Base-by-base conservation (phyloP, 2,329 filamentous ascomycete species). In the Lojkania enalia region DNA sequence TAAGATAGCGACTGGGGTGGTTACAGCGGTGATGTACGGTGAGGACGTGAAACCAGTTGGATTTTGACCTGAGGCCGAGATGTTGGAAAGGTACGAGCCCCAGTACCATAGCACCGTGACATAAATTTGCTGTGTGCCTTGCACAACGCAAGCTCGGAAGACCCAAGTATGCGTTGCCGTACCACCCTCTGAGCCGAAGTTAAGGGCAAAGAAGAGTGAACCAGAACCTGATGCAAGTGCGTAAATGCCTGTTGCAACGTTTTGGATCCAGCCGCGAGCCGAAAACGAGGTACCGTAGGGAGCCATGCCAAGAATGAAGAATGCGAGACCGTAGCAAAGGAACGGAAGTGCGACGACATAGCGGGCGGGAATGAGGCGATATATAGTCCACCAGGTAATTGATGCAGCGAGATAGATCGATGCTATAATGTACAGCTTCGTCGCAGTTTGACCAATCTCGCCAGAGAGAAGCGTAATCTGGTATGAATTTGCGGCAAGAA, bases 391-490 rank as follows among this genome's bases (percentile, higher is more conserved):
- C 83, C 83, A 87, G 20, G 81, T 49, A 9, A 82, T 42, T 1
- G 51, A 55, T 3, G 44, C 48, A 25, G 43, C 51, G 15, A 58
- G 49, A 41, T 57, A 58, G 37, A 58, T 55, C 14, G 51, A 50
- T 5, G 55, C 51, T 9, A 58, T 31, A 9, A 41, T 33, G 44
- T 58, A 58, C 3, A 58, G 52, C 25, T 58, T 58, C 4, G 36
- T 44, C 11, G 51, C 55, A 4, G 45, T 51, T 42, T 56, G 54
- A 18, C 55, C 82, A 15, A 82, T 73, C 54, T 83, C 77, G 14
- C 83, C 84, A 0, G 81, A 83, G 15, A 87, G 73, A n/a, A 87
- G 73, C 0, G 82, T 84, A 58, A 86, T 81, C 59, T 86, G 84
- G 43, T 61, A 59, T 27, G 50, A 54, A 40, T 61, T 61, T n/a